Conservation (phyloP, 805 yeast genomes). For the Starmerella vaccinii region DNA sequence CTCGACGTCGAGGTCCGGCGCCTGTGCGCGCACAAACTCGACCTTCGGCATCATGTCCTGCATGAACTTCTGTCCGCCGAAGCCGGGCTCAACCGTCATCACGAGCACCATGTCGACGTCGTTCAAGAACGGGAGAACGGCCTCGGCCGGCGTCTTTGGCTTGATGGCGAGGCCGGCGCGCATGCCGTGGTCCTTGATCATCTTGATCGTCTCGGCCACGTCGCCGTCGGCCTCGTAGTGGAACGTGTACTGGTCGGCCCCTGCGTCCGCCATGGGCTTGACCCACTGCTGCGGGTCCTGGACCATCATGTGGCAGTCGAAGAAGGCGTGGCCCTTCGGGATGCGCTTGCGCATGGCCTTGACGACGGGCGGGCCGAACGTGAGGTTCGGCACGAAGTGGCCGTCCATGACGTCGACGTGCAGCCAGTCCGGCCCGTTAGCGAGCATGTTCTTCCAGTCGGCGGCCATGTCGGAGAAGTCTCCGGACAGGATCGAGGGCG, state of each 20-base stretch:
- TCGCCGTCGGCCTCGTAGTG: constrained; percentile 80
- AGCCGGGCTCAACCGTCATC: constrained; percentile 99
- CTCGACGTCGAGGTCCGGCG: constrained; percentile 75
- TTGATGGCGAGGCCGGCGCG: constrained; percentile 90
- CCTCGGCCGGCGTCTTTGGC: constrained; percentile 86
- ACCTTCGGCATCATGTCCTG: constrained; percentile 94
- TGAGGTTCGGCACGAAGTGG: constrained; percentile 92
- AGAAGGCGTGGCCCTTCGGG: constrained; percentile 57
- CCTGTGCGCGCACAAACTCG: constrained; percentile 55
- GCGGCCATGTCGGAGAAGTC: constrained; percentile 85
- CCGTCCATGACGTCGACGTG: constrained; percentile 99
- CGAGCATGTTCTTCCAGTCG: constrained; percentile 72
- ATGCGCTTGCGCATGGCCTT: constrained; percentile 62
- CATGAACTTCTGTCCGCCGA: constrained; percentile 97
- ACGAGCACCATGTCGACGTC: constrained; percentile 86
- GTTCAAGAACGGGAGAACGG: constrained; percentile 61
- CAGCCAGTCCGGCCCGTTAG: constrained; percentile 87
- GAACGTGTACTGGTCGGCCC: constrained; percentile 93
- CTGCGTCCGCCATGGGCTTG: constrained; percentile 78
- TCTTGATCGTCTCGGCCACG: constrained; percentile 60
- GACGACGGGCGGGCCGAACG: constrained; percentile 87
- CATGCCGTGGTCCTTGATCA: constrained; percentile 73
- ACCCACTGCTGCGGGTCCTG: constrained; percentile 88
- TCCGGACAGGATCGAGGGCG: constrained; percentile 85
- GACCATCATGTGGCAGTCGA: constrained; percentile 99